Conservation (phyloP, 176 grass and related monocot genomes). For the Eragrostis nindensis region DNA sequence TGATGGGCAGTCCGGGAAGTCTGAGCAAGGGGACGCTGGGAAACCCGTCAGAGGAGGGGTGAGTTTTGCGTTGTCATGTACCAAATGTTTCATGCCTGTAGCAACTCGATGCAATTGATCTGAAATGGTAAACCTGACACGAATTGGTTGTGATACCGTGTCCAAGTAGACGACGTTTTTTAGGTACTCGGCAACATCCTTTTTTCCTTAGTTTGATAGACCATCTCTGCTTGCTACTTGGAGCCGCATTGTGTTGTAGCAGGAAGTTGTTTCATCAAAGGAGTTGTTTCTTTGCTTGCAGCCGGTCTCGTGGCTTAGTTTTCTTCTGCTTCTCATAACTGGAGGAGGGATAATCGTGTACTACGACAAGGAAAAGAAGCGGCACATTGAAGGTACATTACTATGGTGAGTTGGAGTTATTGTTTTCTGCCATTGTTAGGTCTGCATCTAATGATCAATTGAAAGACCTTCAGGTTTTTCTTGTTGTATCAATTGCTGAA, state of each 20-base stretch:
- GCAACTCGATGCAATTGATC: neutral
- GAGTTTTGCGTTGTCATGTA: conserved; percentile 14
- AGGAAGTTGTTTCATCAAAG: neutral
- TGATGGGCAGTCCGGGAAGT: conserved; percentile 37
- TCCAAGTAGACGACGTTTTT: neutral
- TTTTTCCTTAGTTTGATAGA: neutral
- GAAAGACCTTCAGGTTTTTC: neutral
- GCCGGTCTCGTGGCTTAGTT: conserved; percentile 86
- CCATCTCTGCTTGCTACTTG: neutral
- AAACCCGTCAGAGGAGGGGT: conserved; percentile 75
- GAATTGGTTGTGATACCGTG: neutral
- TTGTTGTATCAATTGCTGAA: neutral
- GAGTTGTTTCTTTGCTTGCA: conserved; percentile 40
- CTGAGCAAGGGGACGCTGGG: conserved; percentile 37
- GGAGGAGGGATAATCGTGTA: conserved; percentile 76
- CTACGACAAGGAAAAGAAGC: conserved; percentile 83
- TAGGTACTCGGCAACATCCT: neutral
- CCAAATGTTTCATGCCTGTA: neutral
- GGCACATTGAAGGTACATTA: conserved; percentile 91
- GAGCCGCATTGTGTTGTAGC: neutral
- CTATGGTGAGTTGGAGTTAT: conserved; percentile 67
- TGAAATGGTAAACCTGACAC: neutral
- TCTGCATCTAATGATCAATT: neutral
- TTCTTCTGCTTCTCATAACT: conserved; percentile 78
- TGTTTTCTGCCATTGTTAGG: conserved; percentile 27